Evolutionary conservation across 345 rosid genomes (phyloP).

Genomic region (Euphorbia pulcherrima): DNA sequence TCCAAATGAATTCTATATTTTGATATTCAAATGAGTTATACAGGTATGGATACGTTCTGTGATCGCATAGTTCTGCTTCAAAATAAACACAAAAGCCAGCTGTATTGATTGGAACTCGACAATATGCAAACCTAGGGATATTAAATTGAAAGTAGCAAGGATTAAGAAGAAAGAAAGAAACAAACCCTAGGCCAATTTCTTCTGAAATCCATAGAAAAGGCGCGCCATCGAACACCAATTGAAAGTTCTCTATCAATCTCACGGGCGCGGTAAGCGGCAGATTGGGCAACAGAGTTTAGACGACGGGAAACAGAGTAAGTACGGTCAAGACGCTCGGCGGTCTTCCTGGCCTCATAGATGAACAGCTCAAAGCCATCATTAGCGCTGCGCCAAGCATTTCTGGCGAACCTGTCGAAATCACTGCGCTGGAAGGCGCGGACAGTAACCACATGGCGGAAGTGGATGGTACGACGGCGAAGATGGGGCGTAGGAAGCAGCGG

Average conservation of each 20-base stretch:
- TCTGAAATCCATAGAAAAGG: conserved; percentile 56
- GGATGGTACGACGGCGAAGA: neutral
- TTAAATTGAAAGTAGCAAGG: neutral
- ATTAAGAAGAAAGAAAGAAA: conserved; percentile 6
- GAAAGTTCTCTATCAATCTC: conserved; percentile 72
- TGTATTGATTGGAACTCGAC: neutral
- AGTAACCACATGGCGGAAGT: neutral
- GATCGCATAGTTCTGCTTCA: no score
- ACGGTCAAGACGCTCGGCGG: conserved; percentile 76
- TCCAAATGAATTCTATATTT: no score
- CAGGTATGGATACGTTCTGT: no score
- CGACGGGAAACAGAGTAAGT: conserved; percentile 72
- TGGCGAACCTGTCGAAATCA: conserved; percentile 40
- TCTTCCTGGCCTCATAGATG: conserved; percentile 73
- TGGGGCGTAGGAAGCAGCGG: neutral
- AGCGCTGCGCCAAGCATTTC: conserved; percentile 74
- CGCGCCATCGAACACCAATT: conserved; percentile 61
- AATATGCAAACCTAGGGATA: neutral
- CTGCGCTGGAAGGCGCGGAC: conserved; percentile 51
- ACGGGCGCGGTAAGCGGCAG: conserved; percentile 63
- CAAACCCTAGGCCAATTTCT: conserved; percentile 84
- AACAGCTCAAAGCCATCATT: conserved; percentile 82
- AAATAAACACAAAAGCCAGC: no score
- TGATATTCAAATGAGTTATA: no score
- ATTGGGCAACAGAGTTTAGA: conserved; percentile 45